Evolutionary conservation across 495 filamentous ascomycete genomes (phyloP).

Genomic region (Talaromyces thailandensis): DNA sequence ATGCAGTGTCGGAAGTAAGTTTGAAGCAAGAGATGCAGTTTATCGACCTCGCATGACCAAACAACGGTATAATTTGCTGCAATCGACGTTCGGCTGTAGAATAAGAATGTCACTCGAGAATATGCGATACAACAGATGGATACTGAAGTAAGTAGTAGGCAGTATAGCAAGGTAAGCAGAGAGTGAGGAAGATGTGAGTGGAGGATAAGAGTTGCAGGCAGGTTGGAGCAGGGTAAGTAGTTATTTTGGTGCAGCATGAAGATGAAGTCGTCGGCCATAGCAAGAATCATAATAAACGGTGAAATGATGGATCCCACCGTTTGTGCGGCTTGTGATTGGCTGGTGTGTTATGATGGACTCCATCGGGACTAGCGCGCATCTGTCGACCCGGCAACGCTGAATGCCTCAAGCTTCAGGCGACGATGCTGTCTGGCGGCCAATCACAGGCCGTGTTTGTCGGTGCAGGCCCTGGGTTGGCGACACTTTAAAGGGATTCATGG

Average conservation of each 20-base stretch:
- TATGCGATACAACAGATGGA: slow-evolving; percentile 6
- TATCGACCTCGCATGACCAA: neutral
- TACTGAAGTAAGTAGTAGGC: slow-evolving; percentile 7
- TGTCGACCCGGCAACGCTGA: slow-evolving; percentile 35
- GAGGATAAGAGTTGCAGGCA: slow-evolving; percentile 12
- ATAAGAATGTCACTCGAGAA: neutral
- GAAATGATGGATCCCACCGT: neutral
- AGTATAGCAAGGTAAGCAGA: slow-evolving; percentile 8
- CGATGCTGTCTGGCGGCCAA: neutral
- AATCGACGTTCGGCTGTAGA: neutral
- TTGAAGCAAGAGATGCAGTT: neutral
- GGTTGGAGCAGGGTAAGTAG: slow-evolving; percentile 16
- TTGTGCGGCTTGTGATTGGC: slow-evolving; percentile 11
- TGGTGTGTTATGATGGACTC: slow-evolving; percentile 35
- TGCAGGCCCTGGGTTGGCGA: neutral
- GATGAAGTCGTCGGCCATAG: neutral
- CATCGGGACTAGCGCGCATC: slow-evolving; percentile 20
- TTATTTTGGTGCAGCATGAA: slow-evolving; percentile 9
- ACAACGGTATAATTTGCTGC: neutral
- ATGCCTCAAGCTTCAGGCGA: slow-evolving; percentile 11
- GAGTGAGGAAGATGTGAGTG: slow-evolving; percentile 17
- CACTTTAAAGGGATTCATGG: neutral
- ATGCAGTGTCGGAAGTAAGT: neutral
- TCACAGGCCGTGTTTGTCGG: no score
- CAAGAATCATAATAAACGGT: neutral